Evolutionary conservation across 306 rosid genomes (phyloP).

Genomic region (Lathyrus tuberosus): DNA sequence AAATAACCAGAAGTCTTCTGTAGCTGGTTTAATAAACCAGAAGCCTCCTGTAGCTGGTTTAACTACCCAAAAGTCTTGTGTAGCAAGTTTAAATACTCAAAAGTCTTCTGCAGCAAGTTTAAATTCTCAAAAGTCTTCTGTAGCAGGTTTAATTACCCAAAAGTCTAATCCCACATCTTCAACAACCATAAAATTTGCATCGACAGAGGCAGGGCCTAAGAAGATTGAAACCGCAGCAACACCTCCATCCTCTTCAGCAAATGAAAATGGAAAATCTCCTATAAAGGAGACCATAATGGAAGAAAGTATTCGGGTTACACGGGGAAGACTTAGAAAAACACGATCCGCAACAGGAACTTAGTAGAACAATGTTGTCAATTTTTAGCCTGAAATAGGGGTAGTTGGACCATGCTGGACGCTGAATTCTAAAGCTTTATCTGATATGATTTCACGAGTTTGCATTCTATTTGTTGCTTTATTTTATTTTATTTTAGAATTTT

Average conservation of each 20-base stretch:
- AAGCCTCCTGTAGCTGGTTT: conserved; percentile 34
- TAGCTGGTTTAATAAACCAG: conserved; percentile 34
- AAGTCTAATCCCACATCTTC: conserved; percentile 51
- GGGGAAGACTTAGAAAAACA: conserved; percentile 55
- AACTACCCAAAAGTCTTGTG: conserved; percentile 32
- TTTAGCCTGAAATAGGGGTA: conserved; percentile 44
- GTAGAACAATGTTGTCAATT: conserved; percentile 29
- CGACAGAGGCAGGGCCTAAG: conserved; percentile 54
- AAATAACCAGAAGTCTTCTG: conserved; percentile 4
- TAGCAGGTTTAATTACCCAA: conserved; percentile 39
- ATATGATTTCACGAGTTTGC: conserved; percentile 42
- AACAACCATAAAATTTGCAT: conserved; percentile 44
- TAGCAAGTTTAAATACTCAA: conserved; percentile 35
- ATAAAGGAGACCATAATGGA: conserved; percentile 51
- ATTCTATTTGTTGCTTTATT: conserved; percentile 59
- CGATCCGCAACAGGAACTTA: conserved; percentile 51
- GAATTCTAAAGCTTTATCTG: conserved; percentile 58
- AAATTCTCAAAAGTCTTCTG: not conserved
- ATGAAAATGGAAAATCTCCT: conserved; percentile 54
- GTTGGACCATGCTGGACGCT: conserved; percentile 46
- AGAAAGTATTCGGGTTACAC: conserved; percentile 50
- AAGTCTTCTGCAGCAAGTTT: not conserved
- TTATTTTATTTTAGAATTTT: conserved; percentile 18
- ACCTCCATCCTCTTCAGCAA: conserved; percentile 45
- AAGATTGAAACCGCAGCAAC: conserved; percentile 40